Evolutionary conservation across 768 basidiomycete genomes (phyloP).

Genomic region (Trametes elegans): DNA sequence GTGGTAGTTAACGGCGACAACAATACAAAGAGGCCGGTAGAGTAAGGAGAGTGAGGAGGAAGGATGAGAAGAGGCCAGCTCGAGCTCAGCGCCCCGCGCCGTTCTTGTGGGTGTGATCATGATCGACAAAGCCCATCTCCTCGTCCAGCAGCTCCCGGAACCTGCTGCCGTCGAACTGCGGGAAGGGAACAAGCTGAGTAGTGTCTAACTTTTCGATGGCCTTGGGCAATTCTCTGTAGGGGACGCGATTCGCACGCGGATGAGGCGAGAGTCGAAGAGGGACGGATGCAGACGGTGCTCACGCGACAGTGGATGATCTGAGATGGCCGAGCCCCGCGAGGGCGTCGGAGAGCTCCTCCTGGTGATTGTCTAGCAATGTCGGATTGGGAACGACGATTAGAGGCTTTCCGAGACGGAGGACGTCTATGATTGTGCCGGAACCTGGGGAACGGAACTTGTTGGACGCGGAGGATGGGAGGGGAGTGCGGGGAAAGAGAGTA

Average conservation of each 20-base stretch:
- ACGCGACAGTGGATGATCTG: conserved; percentile 56
- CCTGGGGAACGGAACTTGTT: conserved; percentile 44
- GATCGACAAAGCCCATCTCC: conserved; percentile 69
- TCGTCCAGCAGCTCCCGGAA: conserved; percentile 71
- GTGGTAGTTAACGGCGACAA: not conserved
- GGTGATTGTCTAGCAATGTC: conserved; percentile 89
- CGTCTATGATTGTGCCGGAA: conserved; percentile 92
- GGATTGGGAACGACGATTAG: conserved; percentile 90
- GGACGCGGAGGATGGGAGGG: not conserved
- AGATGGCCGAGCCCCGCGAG: conserved; percentile 60
- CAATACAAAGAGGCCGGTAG: conserved; percentile 1
- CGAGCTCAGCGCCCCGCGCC: conserved; percentile 6
- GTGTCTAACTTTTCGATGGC: conserved; percentile 51
- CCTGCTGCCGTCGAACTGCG: conserved; percentile 61
- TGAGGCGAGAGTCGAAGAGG: not conserved
- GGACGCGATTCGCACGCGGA: too few species aligned
- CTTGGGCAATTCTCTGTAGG: conserved; percentile 49
- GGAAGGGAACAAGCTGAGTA: conserved; percentile 53
- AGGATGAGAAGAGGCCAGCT: not conserved
- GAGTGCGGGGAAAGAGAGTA: conserved; percentile 8
- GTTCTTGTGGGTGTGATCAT: conserved; percentile 14
- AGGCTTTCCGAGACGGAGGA: conserved; percentile 67
- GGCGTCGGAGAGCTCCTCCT: conserved; percentile 79
- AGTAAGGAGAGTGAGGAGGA: not conserved
- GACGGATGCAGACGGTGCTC: conserved; percentile 30